Percentiles rank a stretch among this genome's conserved stretches.
Evolutionary conservation across 257 asterid genomes (phyloP).

Genomic region (Galeopsis tetrahit): DNA sequence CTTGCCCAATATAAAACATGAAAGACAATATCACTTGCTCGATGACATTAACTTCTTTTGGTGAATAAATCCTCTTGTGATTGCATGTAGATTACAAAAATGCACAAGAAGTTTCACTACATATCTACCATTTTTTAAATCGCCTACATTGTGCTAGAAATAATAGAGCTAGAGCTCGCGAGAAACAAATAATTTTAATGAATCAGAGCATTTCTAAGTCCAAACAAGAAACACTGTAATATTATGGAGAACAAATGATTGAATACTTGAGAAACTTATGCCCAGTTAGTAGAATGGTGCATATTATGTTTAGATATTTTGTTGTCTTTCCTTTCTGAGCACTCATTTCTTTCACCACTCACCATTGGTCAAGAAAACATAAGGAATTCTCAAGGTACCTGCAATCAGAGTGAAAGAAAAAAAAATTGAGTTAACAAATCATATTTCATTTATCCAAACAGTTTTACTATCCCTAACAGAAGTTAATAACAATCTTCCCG

Average conservation of each 20-base stretch:
- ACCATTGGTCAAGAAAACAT: constrained; percentile 92
- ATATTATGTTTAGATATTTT: neutral
- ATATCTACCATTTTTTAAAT: neutral
- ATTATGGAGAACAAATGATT: neutral
- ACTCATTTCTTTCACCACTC: constrained; percentile 40
- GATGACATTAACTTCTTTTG: constrained; percentile 13
- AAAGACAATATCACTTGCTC: constrained; percentile 20
- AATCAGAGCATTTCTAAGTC: constrained; percentile 1
- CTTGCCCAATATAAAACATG: constrained; percentile 29
- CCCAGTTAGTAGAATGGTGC: constrained; percentile 12
- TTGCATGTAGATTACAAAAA: neutral
- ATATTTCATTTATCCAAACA: constrained; percentile 9
- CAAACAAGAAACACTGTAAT: neutral
- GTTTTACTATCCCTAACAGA: constrained; percentile 7
- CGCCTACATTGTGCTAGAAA: constrained; percentile 27
- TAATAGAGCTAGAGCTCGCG: neutral
- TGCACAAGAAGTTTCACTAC: neutral
- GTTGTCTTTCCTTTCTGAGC: neutral
- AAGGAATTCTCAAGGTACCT: constrained; percentile 80
- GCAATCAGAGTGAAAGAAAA: constrained; percentile 33
- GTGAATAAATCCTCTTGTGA: constrained; percentile 3
- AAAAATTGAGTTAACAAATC: constrained; percentile 7
- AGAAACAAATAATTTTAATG: neutral
- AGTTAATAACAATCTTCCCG: neutral
- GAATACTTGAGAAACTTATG: neutral